These are phyloP conservation scores for Cylindrodendrum hubeiense DNA, from an alignment of 2,329 filamentous ascomycete species.

Conservation along the genomic window DNA sequence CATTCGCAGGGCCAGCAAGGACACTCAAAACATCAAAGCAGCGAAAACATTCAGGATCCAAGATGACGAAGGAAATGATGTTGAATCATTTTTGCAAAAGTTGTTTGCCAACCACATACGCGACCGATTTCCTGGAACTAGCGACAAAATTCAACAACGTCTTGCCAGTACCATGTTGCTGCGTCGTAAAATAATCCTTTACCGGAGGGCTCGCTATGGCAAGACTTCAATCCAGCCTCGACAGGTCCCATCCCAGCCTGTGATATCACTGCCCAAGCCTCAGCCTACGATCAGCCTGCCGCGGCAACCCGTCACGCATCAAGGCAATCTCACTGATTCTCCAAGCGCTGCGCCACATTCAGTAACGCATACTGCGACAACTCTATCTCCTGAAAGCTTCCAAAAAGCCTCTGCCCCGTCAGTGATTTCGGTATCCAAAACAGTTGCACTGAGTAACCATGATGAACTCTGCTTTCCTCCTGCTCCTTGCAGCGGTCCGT, in stretches of 20 bases:
- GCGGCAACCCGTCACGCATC: no score
- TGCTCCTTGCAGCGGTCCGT: not conserved
- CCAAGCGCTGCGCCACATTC: no score
- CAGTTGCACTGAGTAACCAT: not conserved
- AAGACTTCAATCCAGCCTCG: not conserved
- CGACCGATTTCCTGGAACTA: constrained; percentile 16
- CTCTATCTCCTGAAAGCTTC: not conserved
- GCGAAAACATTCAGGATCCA: constrained; percentile 16
- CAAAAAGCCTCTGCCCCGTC: constrained; percentile 2
- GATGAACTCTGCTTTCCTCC: not conserved
- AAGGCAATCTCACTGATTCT: no score
- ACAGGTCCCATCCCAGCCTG: no score
- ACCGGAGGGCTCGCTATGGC: constrained; percentile 21
- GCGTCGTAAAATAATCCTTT: constrained; percentile 26
- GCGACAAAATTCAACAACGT: constrained; percentile 2
- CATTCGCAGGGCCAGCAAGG: constrained; percentile 25
- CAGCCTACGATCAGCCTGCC: no score
- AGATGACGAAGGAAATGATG: constrained; percentile 21
- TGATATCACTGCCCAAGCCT: not conserved
- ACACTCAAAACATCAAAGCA: constrained; percentile 16
- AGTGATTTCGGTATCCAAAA: constrained; percentile 2
- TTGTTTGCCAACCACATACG: constrained; percentile 12
- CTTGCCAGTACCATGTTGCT: constrained; percentile 27
- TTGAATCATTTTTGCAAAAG: constrained; percentile 7
- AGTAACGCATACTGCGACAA: constrained; percentile 14